Percentiles rank a stretch among this genome's conserved stretches.
Evolutionary conservation across 805 yeast species (phyloP).

Genomic region (Candida ipomoeae): DNA sequence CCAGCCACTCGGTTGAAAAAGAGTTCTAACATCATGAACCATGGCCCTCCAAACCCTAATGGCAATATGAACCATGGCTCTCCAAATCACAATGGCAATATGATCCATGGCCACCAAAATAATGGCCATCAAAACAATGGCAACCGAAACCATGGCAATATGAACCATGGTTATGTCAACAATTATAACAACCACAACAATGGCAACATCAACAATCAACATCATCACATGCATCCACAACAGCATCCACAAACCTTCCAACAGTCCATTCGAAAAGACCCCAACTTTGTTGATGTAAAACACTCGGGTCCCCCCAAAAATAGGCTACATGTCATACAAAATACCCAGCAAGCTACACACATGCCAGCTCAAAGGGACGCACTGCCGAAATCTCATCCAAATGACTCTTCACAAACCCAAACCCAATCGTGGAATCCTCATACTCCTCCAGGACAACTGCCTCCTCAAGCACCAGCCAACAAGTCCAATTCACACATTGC

Average conservation of each 20-base stretch:
- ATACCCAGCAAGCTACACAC: not conserved
- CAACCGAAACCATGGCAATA: not conserved
- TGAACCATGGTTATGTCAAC: not conserved
- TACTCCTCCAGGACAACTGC: constrained; percentile 1
- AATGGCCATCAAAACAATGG: not conserved
- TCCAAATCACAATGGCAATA: not conserved
- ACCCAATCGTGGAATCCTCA: constrained; percentile 1
- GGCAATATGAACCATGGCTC: not conserved
- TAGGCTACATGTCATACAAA: not conserved
- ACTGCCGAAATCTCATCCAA: not conserved
- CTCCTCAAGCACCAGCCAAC: not conserved
- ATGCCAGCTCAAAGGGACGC: not conserved
- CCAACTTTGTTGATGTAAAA: not conserved
- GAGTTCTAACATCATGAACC: not conserved
- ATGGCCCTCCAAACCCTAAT: not conserved
- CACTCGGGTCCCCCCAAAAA: not conserved
- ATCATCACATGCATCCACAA: not conserved
- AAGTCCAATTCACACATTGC: constrained; percentile 9
- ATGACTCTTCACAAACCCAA: not conserved
- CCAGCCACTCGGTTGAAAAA: constrained; percentile 35
- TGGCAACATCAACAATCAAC: not conserved
- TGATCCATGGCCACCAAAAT: not conserved
- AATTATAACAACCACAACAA: not conserved
- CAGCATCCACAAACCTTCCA: not conserved
- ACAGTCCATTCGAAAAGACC: not conserved